A percentile compares a stretch with the other conserved stretches of the same genome.
Conservation (phyloP, 116 monocot genomes). For the Thalassia testudinum region DNA sequence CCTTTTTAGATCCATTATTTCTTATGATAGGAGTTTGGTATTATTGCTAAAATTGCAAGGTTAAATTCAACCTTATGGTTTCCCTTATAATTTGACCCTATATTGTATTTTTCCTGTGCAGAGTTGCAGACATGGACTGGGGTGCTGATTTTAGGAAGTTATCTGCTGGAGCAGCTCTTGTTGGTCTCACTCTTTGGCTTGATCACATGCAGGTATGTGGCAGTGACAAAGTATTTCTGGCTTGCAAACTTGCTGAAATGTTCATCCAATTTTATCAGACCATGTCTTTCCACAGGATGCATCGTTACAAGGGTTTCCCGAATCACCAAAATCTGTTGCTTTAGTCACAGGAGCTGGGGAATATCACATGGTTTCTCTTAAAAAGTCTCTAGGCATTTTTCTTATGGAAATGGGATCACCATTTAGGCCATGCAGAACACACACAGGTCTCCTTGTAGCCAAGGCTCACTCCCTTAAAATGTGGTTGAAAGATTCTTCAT, state of each 20-base stretch:
- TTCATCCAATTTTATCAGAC: too few relatives aligned
- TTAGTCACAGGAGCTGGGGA: slow-evolving; percentile 82
- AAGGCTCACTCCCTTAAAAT: slow-evolving; percentile 96
- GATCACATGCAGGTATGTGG: slow-evolving; percentile 88
- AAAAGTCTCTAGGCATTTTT: slow-evolving; percentile 66
- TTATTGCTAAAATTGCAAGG: too few relatives aligned
- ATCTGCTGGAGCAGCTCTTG: slow-evolving; percentile 92
- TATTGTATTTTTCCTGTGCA: slow-evolving; percentile 7
- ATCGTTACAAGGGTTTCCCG: slow-evolving; percentile 79
- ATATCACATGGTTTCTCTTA: slow-evolving; percentile 83
- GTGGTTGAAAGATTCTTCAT: slow-evolving; percentile 97
- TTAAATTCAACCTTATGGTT: too few relatives aligned
- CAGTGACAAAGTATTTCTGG: neutral
- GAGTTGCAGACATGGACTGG: slow-evolving; percentile 85
- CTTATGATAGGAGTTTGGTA: too few relatives aligned
- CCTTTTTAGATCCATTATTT: too few relatives aligned
- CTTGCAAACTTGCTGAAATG: too few relatives aligned
- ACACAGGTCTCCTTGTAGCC: slow-evolving; percentile 69
- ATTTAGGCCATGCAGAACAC: slow-evolving; percentile 79
- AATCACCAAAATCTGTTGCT: slow-evolving; percentile 91
- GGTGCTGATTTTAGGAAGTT: slow-evolving; percentile 97
- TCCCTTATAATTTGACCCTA: too few relatives aligned
- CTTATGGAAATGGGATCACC: slow-evolving; percentile 99
- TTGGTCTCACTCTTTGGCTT: slow-evolving; percentile 95
- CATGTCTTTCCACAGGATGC: slow-evolving; percentile 57